Conservation (phyloP, 768 basidiomycete species). For the Kwoniella bestiolae region DNA sequence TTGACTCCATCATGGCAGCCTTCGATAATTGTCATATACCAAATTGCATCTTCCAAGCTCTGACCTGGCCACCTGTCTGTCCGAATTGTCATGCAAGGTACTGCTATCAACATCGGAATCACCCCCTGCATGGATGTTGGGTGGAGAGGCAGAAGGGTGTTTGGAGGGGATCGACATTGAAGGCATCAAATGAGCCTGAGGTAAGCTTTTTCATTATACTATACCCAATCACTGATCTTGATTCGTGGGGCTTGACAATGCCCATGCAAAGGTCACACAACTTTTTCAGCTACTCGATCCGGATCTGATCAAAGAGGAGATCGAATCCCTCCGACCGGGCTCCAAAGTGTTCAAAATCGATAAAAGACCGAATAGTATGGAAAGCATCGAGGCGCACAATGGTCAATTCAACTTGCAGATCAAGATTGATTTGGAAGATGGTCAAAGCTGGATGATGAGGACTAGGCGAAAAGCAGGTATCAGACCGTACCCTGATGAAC, state of each 20-base stretch:
- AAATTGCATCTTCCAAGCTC: slow-evolving; percentile 11
- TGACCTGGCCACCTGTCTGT: background rate
- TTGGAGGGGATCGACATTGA: background rate
- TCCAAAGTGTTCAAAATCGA: background rate
- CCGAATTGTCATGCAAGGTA: background rate
- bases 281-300: background rate
- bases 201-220: background rate
- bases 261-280: background rate
- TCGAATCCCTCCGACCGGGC: background rate
- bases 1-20: background rate
- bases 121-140: background rate
- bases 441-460: slow-evolving; percentile 13
- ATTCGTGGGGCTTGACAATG: too few species aligned
- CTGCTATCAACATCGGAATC: background rate
- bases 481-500: background rate
- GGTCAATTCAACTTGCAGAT: slow-evolving; percentile 1
- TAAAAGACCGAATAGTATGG: background rate
- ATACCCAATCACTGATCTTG: too few species aligned
- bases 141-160: background rate
- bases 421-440: slow-evolving; percentile 15
- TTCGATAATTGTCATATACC: slow-evolving; percentile 5
- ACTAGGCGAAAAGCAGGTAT: background rate
- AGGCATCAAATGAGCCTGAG: background rate
- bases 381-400: background rate
- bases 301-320: background rate